Conservation (phyloP, 352 stramenopile genomes). For the Phytophthora colocasiae region DNA sequence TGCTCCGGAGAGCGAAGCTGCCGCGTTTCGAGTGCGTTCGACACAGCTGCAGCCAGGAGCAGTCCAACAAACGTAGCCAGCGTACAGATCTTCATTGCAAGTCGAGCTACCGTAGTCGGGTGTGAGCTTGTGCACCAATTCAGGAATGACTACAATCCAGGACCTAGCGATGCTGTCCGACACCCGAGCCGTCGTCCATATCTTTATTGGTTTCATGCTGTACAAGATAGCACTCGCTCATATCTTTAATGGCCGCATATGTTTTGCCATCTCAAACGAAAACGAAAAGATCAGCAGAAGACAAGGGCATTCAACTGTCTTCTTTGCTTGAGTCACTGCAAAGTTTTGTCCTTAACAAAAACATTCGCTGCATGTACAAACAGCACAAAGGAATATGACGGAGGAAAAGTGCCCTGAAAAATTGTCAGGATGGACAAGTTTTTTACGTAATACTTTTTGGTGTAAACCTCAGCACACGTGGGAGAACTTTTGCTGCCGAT, state of each 20-base stretch:
- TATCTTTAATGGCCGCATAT: slow-evolving; percentile 1
- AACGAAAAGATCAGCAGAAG: not conserved
- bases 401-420: no score
- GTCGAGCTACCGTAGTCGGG: no score
- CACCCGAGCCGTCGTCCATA: not conserved
- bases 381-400: no score
- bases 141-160: no score
- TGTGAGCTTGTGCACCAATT: no score
- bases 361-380: no score
- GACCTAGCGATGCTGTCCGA: no score
- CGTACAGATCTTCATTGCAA: slow-evolving; percentile 18
- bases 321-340: slow-evolving; percentile 11
- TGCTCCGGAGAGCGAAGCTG: not conserved
- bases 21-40: not conserved
- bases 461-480: no score
- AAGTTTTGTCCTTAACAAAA: no score
- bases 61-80: not conserved
- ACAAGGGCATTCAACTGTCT: slow-evolving; percentile 1
- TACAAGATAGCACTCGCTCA: not conserved
- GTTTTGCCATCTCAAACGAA: not conserved
- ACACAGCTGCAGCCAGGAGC: not conserved
- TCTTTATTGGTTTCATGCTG: slow-evolving; percentile 5
- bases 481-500: no score
- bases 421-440: no score
- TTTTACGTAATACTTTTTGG: no score